Conservation (phyloP, 2,329 filamentous ascomycete species). For the Claviceps sorghi region DNA sequence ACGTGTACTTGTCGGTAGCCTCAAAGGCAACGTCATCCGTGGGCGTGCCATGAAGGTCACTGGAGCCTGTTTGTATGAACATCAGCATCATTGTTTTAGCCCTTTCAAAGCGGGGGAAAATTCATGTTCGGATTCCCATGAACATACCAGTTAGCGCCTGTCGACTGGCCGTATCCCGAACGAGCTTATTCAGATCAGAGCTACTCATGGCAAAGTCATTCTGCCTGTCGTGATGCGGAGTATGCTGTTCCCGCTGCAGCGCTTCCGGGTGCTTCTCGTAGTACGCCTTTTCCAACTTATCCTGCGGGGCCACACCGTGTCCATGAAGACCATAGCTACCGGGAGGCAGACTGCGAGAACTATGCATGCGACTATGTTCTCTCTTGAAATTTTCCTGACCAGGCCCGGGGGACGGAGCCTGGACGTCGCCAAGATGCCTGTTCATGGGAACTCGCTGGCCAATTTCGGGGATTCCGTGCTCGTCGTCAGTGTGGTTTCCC, state of each 20-base stretch:
- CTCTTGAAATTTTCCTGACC: slow-evolving; percentile 27
- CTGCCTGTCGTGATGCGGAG: slow-evolving; percentile 38
- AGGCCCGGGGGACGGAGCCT: slow-evolving; percentile 75
- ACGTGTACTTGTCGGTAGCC: slow-evolving; percentile 70
- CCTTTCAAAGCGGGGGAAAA: slow-evolving; percentile 3
- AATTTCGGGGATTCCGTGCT: slow-evolving; percentile 83
- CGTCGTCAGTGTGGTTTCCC: slow-evolving; percentile 45
- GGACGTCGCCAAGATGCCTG: slow-evolving; percentile 81
- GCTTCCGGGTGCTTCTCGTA: slow-evolving; percentile 84
- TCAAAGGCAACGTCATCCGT: slow-evolving; percentile 84
- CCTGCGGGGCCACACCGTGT: slow-evolving; percentile 59
- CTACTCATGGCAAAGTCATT: slow-evolving; percentile 75
- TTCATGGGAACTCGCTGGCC: slow-evolving; percentile 90
- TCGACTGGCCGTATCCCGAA: slow-evolving; percentile 52
- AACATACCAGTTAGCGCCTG: slow-evolving; percentile 26
- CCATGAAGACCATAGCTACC: slow-evolving; percentile 90
- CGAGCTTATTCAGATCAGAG: slow-evolving; percentile 79
- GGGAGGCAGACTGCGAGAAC: slow-evolving; percentile 56
- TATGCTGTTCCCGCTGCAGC: slow-evolving; percentile 55
- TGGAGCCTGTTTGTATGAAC: slow-evolving; percentile 36
- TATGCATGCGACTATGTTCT: slow-evolving; percentile 56
- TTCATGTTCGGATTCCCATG: not conserved
- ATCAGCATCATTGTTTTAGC: slow-evolving; percentile 9
- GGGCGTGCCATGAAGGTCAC: slow-evolving; percentile 56
- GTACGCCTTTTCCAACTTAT: slow-evolving; percentile 83